These are phyloP conservation scores for Golovinomyces cichoracearum DNA, from an alignment of 2,329 filamentous ascomycete genomes.

Conservation along the genomic window DNA sequence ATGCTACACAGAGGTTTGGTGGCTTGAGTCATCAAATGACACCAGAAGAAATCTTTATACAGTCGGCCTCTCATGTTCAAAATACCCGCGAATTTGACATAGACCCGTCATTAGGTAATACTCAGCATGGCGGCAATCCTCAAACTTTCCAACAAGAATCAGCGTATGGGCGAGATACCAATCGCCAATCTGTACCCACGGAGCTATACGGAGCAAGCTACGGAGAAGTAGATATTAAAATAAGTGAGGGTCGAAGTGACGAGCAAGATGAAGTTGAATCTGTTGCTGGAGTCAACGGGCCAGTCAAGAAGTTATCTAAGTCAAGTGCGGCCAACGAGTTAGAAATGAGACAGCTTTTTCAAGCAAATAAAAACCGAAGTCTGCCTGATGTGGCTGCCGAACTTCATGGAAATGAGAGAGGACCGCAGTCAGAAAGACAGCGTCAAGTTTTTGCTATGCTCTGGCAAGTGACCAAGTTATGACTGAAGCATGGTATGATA, in stretches of 20 bases:
- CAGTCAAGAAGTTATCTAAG: conserved; percentile 31
- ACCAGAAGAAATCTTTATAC: conserved; percentile 32
- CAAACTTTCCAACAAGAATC: conserved; percentile 21
- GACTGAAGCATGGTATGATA: background rate
- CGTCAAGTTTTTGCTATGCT: conserved; percentile 75
- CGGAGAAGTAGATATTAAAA: conserved; percentile 30
- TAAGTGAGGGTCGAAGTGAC: conserved; percentile 29
- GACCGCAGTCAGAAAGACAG: conserved; percentile 56
- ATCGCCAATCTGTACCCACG: conserved; percentile 26
- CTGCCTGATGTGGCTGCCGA: conserved; percentile 49
- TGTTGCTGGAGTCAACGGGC: conserved; percentile 20
- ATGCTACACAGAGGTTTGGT: conserved; percentile 12
- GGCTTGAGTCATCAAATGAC: conserved; percentile 19
- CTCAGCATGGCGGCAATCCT: conserved; percentile 19
- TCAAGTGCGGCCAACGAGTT: conserved; percentile 58
- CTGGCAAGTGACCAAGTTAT: conserved; percentile 30
- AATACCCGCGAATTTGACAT: conserved; percentile 23
- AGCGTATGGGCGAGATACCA: conserved; percentile 15
- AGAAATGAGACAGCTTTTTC: conserved; percentile 51
- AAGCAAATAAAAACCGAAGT: conserved; percentile 38
- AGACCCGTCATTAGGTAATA: conserved; percentile 24
- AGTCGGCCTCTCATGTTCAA: conserved; percentile 30
- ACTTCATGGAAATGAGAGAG: conserved; percentile 53
- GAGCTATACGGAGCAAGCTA: conserved; percentile 31
- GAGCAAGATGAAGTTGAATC: conserved; percentile 32